A percentile compares a stretch with the other conserved stretches of the same genome.
phyloP scores from a whole-genome alignment of 352 stramenopile species.

The Phytophthora ohioensis region DNA sequence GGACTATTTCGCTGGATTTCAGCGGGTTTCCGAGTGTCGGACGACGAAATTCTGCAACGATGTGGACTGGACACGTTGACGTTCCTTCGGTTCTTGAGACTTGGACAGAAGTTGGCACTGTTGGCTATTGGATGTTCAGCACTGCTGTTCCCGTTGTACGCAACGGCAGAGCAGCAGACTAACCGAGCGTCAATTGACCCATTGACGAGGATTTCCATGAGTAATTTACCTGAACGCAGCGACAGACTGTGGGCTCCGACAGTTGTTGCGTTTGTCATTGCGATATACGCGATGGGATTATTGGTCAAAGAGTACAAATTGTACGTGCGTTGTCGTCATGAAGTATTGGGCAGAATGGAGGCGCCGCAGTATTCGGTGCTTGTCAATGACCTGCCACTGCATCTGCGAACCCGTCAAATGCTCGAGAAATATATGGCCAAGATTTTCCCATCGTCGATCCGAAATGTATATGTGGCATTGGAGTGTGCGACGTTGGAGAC shows the following conservation, averaged over 20 bases:
- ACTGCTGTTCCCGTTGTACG: slow-evolving; percentile 77
- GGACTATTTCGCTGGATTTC: slow-evolving; percentile 65
- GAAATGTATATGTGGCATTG: slow-evolving; percentile 73
- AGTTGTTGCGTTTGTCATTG: slow-evolving; percentile 61
- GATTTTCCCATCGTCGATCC: slow-evolving; percentile 71
- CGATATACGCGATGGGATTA: slow-evolving; percentile 64
- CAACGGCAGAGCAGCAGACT: slow-evolving; percentile 45
- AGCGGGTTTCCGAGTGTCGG: slow-evolving; percentile 48
- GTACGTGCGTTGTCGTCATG: slow-evolving; percentile 69
- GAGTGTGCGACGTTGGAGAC: slow-evolving; percentile 70
- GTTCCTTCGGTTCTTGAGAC: slow-evolving; percentile 73
- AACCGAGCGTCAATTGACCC: slow-evolving; percentile 51
- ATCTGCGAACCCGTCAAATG: slow-evolving; percentile 64
- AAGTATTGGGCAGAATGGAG: slow-evolving; percentile 61
- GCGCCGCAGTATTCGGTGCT: slow-evolving; percentile 79
- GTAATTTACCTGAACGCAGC: slow-evolving; percentile 64
- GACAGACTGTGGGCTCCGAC: slow-evolving; percentile 71
- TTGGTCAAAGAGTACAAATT: slow-evolving; percentile 70
- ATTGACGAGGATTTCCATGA: slow-evolving; percentile 78
- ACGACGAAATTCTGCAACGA: slow-evolving; percentile 73
- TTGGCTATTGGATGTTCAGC: slow-evolving; percentile 62
- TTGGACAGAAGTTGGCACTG: slow-evolving; percentile 77
- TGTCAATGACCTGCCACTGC: slow-evolving; percentile 71
- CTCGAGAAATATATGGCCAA: slow-evolving; percentile 78
- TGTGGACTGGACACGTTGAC: slow-evolving; percentile 83